Evolutionary conservation across 306 rosid genomes (phyloP).

Genomic region (Erythrophleum fordii): DNA sequence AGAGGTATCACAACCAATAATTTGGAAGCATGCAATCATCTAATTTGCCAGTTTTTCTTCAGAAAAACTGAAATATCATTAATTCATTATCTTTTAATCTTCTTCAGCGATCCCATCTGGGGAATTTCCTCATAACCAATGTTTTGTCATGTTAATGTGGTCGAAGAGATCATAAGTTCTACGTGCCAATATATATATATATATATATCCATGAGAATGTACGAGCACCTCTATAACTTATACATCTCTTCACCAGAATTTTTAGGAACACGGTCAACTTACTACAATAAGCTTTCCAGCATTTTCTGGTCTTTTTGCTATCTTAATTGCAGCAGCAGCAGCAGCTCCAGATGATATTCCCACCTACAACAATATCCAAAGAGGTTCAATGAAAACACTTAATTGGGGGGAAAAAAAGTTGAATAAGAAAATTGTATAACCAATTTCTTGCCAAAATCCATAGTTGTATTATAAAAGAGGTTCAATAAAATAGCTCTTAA

Average conservation of each 20-base stretch:
- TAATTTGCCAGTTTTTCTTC: not conserved
- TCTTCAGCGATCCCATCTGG: no score
- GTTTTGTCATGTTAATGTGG: not conserved
- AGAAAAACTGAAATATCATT: not conserved
- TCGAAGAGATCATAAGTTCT: slow-evolving; percentile 30
- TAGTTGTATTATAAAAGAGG: not conserved
- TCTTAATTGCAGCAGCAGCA: slow-evolving; percentile 67
- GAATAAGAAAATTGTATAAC: not conserved
- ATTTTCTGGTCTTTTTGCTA: slow-evolving; percentile 73
- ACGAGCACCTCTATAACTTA: slow-evolving; percentile 17
- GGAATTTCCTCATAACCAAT: not conserved
- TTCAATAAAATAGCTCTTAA: slow-evolving; percentile 5
- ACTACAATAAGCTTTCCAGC: slow-evolving; percentile 81
- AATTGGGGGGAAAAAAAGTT: not conserved
- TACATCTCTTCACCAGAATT: slow-evolving; percentile 4
- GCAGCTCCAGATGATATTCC: slow-evolving; percentile 86
- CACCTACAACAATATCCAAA: slow-evolving; percentile 53
- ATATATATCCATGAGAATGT: not conserved
- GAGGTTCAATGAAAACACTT: not conserved
- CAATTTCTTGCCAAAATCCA: not conserved
- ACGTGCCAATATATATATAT: slow-evolving; percentile 9
- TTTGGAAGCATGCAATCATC: not conserved
- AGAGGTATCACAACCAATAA: not conserved
- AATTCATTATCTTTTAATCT: not conserved
- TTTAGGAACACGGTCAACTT: slow-evolving; percentile 46